These are phyloP conservation scores for Lolium multiflorum DNA, from an alignment of 176 grass and related monocot species.

Conservation along the genomic window DNA sequence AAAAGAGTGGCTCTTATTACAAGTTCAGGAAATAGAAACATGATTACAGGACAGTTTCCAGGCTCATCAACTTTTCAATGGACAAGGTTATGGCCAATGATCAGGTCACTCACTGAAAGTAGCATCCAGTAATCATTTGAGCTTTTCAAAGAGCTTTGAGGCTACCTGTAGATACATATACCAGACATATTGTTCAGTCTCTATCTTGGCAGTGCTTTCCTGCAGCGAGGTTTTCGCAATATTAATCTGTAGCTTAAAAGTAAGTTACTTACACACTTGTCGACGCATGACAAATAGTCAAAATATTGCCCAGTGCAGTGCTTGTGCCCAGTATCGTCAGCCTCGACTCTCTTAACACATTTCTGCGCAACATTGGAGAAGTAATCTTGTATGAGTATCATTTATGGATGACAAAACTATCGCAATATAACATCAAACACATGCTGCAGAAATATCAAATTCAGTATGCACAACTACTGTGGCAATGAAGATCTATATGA, in stretches of 20 bases:
- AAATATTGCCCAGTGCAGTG: constrained; percentile 84
- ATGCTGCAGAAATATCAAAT: background rate
- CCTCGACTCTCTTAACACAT: constrained; percentile 66
- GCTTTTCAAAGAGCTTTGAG: constrained; percentile 55
- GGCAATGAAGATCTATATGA: background rate
- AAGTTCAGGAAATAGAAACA: constrained; percentile 22
- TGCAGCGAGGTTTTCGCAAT: background rate
- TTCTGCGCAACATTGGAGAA: constrained; percentile 46
- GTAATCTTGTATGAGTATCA: background rate
- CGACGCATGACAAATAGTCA: constrained; percentile 70
- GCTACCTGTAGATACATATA: constrained; percentile 53
- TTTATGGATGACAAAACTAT: background rate
- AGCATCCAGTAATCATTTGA: constrained; percentile 46
- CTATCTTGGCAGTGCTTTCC: background rate
- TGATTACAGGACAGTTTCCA: background rate
- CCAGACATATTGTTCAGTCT: background rate
- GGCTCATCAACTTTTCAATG: background rate
- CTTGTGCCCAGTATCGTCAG: constrained; percentile 67
- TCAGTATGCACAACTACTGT: background rate
- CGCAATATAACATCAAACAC: constrained; percentile 4
- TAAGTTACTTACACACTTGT: constrained; percentile 65
- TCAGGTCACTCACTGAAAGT: background rate
- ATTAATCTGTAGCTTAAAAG: background rate
- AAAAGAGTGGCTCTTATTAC: constrained; percentile 26
- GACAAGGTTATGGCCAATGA: background rate